phyloP scores from a whole-genome alignment of 2,329 filamentous ascomycete genomes.

The Stachybotrys chartarum region DNA sequence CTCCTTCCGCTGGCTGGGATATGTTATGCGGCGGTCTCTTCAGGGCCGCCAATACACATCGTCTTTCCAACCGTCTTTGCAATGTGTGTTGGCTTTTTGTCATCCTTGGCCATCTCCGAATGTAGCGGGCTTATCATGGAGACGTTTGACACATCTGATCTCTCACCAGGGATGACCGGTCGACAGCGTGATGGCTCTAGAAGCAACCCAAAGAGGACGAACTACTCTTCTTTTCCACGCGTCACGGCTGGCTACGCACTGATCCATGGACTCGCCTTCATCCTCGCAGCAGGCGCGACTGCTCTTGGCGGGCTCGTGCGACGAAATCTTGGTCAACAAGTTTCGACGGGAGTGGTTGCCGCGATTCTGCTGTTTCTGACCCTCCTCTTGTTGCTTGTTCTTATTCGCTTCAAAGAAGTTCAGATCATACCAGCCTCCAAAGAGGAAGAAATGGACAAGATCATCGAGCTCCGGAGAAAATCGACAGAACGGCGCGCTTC shows the following conservation, averaged over 20 bases:
- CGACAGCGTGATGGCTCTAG: conserved; percentile 35
- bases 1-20: conserved; percentile 59
- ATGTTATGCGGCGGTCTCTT: conserved; percentile 60
- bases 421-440: conserved; percentile 62
- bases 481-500: conserved; percentile 39
- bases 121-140: conserved; percentile 76
- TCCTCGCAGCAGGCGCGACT: conserved; percentile 62
- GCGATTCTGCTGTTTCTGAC: conserved; percentile 60
- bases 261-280: conserved; percentile 62
- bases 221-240: conserved; percentile 70
- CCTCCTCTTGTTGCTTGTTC: conserved; percentile 50
- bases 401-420: conserved; percentile 58
- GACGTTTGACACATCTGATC: conserved; percentile 72
- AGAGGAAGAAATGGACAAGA: conserved; percentile 45
- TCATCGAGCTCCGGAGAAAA: conserved; percentile 40
- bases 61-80: conserved; percentile 62
- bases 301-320: conserved; percentile 62
- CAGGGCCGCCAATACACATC: conserved; percentile 52
- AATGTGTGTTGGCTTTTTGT: conserved; percentile 60
- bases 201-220: conserved; percentile 43
- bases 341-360: conserved; percentile 61
- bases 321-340: conserved; percentile 57
- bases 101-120: conserved; percentile 66
- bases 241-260: conserved; percentile 65
- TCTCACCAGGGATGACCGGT: conserved; percentile 64